Conservation (phyloP, 2,329 filamentous ascomycete genomes). For the Stemphylium beticola region DNA sequence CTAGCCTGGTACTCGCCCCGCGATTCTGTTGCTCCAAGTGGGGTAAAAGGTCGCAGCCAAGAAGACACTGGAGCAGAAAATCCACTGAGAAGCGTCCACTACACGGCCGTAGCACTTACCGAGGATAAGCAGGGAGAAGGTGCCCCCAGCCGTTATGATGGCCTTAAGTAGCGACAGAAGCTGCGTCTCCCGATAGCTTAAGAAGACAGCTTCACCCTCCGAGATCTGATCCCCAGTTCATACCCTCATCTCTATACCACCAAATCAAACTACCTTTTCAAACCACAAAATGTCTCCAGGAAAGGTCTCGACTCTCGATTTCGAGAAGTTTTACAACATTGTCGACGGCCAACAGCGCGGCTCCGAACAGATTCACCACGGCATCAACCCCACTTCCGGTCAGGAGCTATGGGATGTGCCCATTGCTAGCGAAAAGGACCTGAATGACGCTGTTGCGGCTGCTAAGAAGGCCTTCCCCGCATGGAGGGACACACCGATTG, state of each 20-base stretch:
- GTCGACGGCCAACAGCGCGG: slow-evolving; percentile 58
- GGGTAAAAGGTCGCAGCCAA: slow-evolving; percentile 22
- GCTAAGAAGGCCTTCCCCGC: slow-evolving; percentile 56
- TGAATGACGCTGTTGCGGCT: slow-evolving; percentile 58
- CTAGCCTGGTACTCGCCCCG: slow-evolving; percentile 8
- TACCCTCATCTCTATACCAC: not conserved
- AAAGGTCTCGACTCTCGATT: slow-evolving; percentile 49
- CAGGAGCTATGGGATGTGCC: slow-evolving; percentile 60
- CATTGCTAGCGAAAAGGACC: slow-evolving; percentile 55
- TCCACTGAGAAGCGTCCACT: not conserved
- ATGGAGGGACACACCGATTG: slow-evolving; percentile 51
- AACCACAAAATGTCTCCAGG: slow-evolving; percentile 52
- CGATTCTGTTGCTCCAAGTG: slow-evolving; percentile 20
- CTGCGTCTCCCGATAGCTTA: slow-evolving; percentile 3
- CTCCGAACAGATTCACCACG: slow-evolving; percentile 52
- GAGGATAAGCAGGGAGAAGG: not conserved
- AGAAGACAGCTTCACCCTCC: slow-evolving; percentile 2
- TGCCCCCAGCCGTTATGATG: not conserved
- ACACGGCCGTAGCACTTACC: not conserved
- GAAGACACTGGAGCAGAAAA: not conserved
- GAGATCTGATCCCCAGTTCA: not conserved
- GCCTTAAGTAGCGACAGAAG: not conserved
- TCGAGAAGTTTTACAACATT: slow-evolving; percentile 59
- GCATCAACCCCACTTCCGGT: slow-evolving; percentile 60
- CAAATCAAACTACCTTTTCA: not conserved